Conservation (phyloP, 805 yeast genomes). For the Teunomyces tritomae region DNA sequence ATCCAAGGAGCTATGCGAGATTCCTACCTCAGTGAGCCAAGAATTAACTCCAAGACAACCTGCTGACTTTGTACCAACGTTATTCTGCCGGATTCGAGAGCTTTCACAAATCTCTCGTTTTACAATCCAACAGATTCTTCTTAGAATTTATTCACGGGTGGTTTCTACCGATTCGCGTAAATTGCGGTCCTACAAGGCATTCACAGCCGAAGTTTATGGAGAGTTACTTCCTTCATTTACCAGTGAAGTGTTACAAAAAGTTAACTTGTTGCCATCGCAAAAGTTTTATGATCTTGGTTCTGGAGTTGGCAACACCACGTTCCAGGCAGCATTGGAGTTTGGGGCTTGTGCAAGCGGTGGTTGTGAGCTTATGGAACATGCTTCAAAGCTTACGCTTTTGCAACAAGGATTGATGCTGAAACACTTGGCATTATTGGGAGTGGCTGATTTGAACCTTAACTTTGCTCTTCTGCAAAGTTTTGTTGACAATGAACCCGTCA, state of each 20-base stretch:
- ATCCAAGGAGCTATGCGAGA: not conserved
- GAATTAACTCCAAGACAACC: constrained; percentile 16
- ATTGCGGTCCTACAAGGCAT: constrained; percentile 73
- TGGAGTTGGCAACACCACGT: constrained; percentile 89
- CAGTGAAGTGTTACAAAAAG: constrained; percentile 58
- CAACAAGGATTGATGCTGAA: constrained; percentile 59
- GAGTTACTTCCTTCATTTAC: constrained; percentile 80
- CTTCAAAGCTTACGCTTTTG: constrained; percentile 60
- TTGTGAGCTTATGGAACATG: constrained; percentile 84
- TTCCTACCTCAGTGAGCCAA: constrained; percentile 2
- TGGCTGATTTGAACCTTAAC: constrained; percentile 53
- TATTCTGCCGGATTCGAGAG: constrained; percentile 18
- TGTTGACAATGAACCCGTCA: constrained; percentile 59
- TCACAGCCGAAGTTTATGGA: constrained; percentile 88
- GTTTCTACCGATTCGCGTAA: constrained; percentile 71
- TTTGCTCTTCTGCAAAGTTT: constrained; percentile 71
- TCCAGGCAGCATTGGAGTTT: constrained; percentile 84
- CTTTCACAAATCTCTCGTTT: constrained; percentile 28
- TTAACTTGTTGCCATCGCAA: constrained; percentile 50
- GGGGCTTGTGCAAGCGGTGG: constrained; percentile 80
- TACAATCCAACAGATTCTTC: constrained; percentile 61
- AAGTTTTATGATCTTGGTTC: constrained; percentile 88
- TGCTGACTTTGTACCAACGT: constrained; percentile 15
- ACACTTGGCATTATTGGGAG: constrained; percentile 62
- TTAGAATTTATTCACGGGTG: constrained; percentile 70